Percentiles rank a stretch among this genome's conserved stretches.
Evolutionary conservation across 2,329 filamentous ascomycete species (phyloP).

Genomic region (Fusarium sacchari): DNA sequence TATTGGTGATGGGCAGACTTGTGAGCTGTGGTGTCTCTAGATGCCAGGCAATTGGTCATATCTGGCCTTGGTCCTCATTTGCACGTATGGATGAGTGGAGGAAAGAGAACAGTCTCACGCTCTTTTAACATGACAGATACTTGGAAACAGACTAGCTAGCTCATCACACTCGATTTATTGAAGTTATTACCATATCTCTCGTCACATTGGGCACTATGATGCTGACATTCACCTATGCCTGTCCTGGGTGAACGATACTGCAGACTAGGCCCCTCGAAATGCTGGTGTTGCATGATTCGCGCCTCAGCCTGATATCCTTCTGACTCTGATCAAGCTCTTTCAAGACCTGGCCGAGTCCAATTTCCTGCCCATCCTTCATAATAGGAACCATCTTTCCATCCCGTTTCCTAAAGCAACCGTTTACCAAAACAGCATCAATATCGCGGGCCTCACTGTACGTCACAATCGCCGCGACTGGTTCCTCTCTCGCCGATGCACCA

Average conservation of each 20-base stretch:
- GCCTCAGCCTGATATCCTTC: background rate
- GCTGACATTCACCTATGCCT: background rate
- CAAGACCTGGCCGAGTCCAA: background rate
- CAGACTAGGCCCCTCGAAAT: background rate
- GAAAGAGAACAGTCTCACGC: accelerated
- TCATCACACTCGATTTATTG: background rate
- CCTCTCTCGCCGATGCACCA: background rate
- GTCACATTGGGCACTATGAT: accelerated
- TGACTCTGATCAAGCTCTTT: background rate
- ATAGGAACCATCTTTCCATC: background rate
- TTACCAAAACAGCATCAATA: background rate
- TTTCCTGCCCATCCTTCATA: background rate
- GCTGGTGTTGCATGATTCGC: background rate
- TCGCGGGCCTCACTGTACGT: background rate
- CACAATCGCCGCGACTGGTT: background rate
- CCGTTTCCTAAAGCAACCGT: background rate
- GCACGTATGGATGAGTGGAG: accelerated
- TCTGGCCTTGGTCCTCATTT: too few species aligned
- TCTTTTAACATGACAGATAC: accelerated
- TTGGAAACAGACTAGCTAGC: accelerated
- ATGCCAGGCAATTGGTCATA: accelerated
- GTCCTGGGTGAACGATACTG: background rate
- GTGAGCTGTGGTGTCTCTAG: background rate
- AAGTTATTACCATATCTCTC: accelerated
- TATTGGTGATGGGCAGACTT: background rate